Percentiles rank a stretch among this genome's conserved stretches.
phyloP scores from a whole-genome alignment of 352 stramenopile genomes.

The Phytophthora ohioensis region DNA sequence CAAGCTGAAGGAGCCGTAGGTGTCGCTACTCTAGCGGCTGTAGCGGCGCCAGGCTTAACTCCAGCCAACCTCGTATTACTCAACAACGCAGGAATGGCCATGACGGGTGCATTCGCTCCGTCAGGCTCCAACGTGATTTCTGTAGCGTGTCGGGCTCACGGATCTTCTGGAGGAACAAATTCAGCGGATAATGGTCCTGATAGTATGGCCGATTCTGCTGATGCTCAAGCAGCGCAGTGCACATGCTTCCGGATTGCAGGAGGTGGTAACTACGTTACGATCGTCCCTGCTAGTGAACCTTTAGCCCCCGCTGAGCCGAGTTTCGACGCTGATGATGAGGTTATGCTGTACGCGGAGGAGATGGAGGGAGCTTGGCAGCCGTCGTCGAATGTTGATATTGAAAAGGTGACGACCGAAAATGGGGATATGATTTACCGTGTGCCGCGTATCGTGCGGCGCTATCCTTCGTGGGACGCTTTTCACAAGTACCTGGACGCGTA shows the following conservation, averaged over 20 bases:
- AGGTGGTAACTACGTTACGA: constrained; percentile 37
- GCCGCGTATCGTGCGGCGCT: constrained; percentile 53
- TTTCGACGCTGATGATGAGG: constrained; percentile 33
- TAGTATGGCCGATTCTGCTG: not conserved
- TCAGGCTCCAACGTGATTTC: constrained; percentile 37
- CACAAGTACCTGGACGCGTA: constrained; percentile 70
- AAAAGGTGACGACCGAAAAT: constrained; percentile 32
- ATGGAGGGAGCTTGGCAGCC: constrained; percentile 44
- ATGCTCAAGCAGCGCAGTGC: constrained; percentile 21
- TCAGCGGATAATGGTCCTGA: too few species aligned
- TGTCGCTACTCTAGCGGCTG: constrained; percentile 26
- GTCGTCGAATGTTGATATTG: constrained; percentile 33
- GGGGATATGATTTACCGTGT: constrained; percentile 58
- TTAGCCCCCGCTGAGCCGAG: constrained; percentile 12
- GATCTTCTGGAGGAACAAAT: constrained; percentile 13
- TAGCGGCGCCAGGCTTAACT: constrained; percentile 19
- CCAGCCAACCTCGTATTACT: constrained; percentile 27
- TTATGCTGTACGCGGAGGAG: constrained; percentile 37
- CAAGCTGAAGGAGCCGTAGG: constrained; percentile 13
- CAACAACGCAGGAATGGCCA: constrained; percentile 33
- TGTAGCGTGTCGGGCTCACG: constrained; percentile 39
- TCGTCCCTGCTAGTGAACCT: constrained; percentile 36
- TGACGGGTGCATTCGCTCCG: constrained; percentile 3
- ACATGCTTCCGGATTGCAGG: constrained; percentile 48
- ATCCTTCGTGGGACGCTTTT: constrained; percentile 67